phyloP scores from a whole-genome alignment of 192 early-diverging fungal genomes.

The Chytriomyces confervae region DNA sequence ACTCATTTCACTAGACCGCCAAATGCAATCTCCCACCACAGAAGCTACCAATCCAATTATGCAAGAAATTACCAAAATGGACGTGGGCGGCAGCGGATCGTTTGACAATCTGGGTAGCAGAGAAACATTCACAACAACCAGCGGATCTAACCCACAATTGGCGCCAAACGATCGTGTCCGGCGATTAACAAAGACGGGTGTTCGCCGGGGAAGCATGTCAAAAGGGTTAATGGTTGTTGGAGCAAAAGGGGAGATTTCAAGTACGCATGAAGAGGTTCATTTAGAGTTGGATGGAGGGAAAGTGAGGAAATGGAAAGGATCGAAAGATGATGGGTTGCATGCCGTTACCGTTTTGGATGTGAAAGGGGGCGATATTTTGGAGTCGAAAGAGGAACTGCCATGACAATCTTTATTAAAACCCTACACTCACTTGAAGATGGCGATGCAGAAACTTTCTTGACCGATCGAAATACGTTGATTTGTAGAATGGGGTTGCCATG shows the following conservation, averaged over 20 bases:
- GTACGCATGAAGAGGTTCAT: slow-evolving; percentile 1
- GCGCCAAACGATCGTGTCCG: not conserved
- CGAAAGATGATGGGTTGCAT: not conserved
- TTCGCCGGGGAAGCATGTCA: slow-evolving; percentile 15
- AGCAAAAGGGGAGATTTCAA: slow-evolving; percentile 8
- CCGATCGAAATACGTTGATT: no score
- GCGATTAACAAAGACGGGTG: slow-evolving; percentile 7
- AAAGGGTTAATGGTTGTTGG: slow-evolving; percentile 34
- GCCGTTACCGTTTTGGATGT: no score
- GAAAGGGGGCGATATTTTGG: no score
- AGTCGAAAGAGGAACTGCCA: no score
- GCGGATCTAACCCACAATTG: not conserved
- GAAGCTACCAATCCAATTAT: not conserved
- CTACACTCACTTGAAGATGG: no score
- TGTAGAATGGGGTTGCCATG: no score
- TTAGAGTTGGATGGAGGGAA: not conserved
- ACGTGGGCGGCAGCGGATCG: not conserved
- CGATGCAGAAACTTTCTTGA: no score
- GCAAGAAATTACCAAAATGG: not conserved
- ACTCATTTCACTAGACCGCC: not conserved
- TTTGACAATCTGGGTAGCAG: not conserved
- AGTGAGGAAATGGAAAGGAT: not conserved
- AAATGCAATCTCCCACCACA: not conserved
- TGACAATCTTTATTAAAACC: no score
- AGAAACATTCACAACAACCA: not conserved